Evolutionary conservation across 257 asterid genomes (phyloP), one percentile per base, ranked within the genome.

Genomic region (Linaria vulgaris): DNA sequence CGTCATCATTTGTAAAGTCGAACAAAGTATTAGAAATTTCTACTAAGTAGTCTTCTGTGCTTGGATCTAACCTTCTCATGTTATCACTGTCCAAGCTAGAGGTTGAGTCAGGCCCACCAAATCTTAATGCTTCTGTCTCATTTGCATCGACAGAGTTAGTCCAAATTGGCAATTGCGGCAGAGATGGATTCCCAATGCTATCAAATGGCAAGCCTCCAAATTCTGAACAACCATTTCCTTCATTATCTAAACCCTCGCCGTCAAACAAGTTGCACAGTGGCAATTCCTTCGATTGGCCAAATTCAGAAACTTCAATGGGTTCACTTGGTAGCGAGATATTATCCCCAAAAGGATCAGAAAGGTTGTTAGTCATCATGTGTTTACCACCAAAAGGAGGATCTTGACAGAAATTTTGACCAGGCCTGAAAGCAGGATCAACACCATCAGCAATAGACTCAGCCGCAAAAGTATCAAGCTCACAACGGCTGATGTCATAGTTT

Each of bases 1-100:
- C 80, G n/a, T 85, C 41, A 3, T 27, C 86, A 48, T 67, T 50
- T 12, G 79, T 27, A 11, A 74, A 76, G 71, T 79, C 75, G 31
- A 83, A 74, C 69, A 34, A 34, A 34, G 41, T 34, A 34, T 34
- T 34, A 34, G 30, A 68, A 15, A 82, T 31, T 50, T 72, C 76
- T 4, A 71, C 83, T 17, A 77, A 62, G 72, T 61, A 75, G 20
- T 73, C 81, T 19, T 76, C 79, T 46, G 82, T 64, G 73, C 69
- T 72, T 20, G 83, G 75, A 68, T 66, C 58, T 27, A 77, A 45
- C 75, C 27, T 68, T 22, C 63, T 54, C 64, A 67, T 54, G 56
- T 24, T 41, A 67, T 62, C 77, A 67, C 68, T 45, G 23, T 56
- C 49, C 49, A 44, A 12, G 17, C 49, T n/a, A 44, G 49, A 44